Evolutionary conservation across 2,329 filamentous ascomycete genomes (phyloP).

Genomic region (Cladophialophora yegresii): DNA sequence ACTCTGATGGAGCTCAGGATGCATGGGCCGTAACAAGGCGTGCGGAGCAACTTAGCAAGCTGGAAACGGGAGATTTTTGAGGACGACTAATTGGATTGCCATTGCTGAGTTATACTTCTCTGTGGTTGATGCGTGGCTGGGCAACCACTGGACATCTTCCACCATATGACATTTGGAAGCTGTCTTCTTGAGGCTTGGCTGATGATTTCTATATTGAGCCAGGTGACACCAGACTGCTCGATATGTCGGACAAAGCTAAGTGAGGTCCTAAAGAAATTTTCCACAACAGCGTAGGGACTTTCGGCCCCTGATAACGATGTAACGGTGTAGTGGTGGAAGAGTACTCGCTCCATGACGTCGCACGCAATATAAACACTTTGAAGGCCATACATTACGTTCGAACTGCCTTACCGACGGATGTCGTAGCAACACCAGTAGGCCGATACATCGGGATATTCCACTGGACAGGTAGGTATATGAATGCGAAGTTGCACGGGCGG

Average conservation of each 20-base stretch:
- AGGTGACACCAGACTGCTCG: not conserved
- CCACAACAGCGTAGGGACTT: too few relatives aligned
- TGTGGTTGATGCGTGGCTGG: not conserved
- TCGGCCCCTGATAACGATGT: too few relatives aligned
- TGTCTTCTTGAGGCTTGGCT: not conserved
- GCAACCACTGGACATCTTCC: not conserved
- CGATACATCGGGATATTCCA: not conserved
- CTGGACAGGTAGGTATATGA: not conserved
- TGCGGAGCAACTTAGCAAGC: not conserved
- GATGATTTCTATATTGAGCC: not conserved
- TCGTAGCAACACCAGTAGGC: not conserved
- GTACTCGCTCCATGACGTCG: too few relatives aligned
- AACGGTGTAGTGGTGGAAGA: too few relatives aligned
- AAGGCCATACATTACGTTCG: too few relatives aligned
- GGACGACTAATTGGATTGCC: not conserved
- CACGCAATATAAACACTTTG: too few relatives aligned
- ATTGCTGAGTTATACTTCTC: not conserved
- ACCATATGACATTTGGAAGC: not conserved
- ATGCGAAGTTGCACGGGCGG: not conserved
- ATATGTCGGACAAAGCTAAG: not conserved
- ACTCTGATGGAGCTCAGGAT: not conserved
- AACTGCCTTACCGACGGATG: not conserved
- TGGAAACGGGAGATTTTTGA: not conserved
- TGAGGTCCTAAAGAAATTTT: too few relatives aligned
- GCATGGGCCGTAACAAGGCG: too few relatives aligned